Conservation (phyloP, 306 rosid species). For the Pyrus pyrifolia region DNA sequence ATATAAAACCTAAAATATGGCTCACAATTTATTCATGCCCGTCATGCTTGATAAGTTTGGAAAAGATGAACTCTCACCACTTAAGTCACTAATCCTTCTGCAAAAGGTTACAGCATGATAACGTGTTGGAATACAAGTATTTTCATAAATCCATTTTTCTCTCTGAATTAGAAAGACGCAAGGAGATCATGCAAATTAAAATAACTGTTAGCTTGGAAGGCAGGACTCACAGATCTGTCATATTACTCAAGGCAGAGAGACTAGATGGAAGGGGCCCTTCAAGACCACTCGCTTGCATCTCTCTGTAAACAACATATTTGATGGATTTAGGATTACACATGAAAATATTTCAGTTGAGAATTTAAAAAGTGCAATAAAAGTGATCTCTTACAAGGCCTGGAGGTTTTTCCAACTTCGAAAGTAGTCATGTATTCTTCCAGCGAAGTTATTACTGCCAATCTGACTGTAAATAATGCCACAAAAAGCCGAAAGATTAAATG, state of each 20-base stretch:
- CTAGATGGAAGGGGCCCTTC: constrained; percentile 22
- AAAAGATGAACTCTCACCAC: constrained; percentile 15
- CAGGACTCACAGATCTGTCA: constrained; percentile 12
- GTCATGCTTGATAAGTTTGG: constrained; percentile 16
- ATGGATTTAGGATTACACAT: too few relatives aligned
- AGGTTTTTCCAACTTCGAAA: constrained; percentile 12
- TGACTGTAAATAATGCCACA: constrained; percentile 1
- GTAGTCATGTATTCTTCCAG: constrained; percentile 21
- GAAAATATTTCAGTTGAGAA: too few relatives aligned
- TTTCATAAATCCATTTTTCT: not conserved
- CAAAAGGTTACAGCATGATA: constrained; percentile 1
- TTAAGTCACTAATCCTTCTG: constrained; percentile 30
- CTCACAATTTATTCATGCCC: constrained; percentile 14
- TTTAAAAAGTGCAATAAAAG: too few relatives aligned
- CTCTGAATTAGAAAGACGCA: not conserved
- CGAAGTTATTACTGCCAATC: constrained; percentile 31
- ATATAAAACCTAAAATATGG: not conserved
- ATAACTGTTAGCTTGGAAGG: not conserved
- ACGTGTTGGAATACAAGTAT: not conserved
- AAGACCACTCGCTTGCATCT: constrained; percentile 24
- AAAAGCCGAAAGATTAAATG: not conserved
- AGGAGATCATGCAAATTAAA: not conserved
- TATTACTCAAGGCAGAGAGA: not conserved
- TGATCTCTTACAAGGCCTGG: not conserved
- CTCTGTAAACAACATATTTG: constrained; percentile 2